These are phyloP conservation scores for Albophoma yamanashiensis DNA, from an alignment of 2,329 filamentous ascomycete species.

Conservation along the genomic window DNA sequence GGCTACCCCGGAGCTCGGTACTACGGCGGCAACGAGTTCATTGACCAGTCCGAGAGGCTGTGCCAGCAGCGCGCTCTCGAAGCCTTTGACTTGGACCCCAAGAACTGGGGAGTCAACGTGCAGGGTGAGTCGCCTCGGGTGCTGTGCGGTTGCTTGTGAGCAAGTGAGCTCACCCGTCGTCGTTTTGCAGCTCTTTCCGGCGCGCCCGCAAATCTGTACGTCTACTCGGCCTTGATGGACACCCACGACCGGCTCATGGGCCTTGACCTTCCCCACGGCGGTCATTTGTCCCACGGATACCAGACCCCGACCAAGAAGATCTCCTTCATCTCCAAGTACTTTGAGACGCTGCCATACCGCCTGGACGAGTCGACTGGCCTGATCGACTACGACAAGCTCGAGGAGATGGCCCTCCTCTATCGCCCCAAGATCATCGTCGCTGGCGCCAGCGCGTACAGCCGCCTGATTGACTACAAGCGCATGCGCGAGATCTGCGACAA, in stretches of 20 bases:
- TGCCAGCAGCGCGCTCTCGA: constrained; percentile 87
- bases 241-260: constrained; percentile 96
- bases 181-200: constrained; percentile 58
- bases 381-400: constrained; percentile 90
- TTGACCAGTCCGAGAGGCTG: constrained; percentile 78
- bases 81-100: constrained; percentile 71
- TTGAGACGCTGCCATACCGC: constrained; percentile 93
- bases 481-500: constrained; percentile 90
- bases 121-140: constrained; percentile 53
- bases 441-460: constrained; percentile 90
- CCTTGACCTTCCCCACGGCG: constrained; percentile 89
- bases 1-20: constrained; percentile 94
- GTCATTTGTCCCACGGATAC: constrained; percentile 93
- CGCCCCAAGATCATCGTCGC: constrained; percentile 93
- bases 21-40: constrained; percentile 94
- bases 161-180: neutral
- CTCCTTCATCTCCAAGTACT: constrained; percentile 97
- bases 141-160: neutral
- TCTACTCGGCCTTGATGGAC: constrained; percentile 87
- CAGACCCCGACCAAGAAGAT: constrained; percentile 92
- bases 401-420: constrained; percentile 79
- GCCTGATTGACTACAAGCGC: constrained; percentile 86
- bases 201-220: constrained; percentile 70
- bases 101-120: constrained; percentile 95
- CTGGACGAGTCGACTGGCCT: constrained; percentile 82